Evolutionary conservation across 2,329 filamentous ascomycete species (phyloP).

Genomic region (Cadophora malorum): DNA sequence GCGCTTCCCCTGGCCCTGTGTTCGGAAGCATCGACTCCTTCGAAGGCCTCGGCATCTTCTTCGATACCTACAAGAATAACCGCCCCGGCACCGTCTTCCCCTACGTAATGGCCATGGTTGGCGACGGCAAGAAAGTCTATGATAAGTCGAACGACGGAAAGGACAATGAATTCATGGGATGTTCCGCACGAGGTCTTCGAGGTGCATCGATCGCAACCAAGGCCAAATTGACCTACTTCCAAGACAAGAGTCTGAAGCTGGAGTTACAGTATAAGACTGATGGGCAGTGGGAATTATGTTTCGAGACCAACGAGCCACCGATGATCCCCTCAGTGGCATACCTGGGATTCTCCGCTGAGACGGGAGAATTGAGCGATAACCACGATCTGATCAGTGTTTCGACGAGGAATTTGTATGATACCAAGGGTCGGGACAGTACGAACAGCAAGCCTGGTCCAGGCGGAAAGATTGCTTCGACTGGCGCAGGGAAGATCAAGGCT

Average conservation of each 20-base stretch:
- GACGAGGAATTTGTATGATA: conserved; percentile 87
- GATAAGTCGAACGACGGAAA: conserved; percentile 96
- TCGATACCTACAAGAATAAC: conserved; percentile 99
- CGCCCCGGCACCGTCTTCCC: conserved; percentile 94
- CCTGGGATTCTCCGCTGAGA: conserved; percentile 84
- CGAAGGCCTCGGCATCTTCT: conserved; percentile 88
- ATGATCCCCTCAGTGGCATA: conserved; percentile 81
- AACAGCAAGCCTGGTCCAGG: conserved; percentile 64
- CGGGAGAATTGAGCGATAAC: conserved; percentile 95
- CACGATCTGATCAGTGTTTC: conserved; percentile 92
- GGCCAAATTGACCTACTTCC: conserved; percentile 91
- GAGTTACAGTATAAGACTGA: conserved; percentile 95
- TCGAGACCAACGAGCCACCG: conserved; percentile 73
- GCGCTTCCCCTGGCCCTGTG: conserved; percentile 78
- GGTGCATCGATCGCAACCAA: conserved; percentile 82
- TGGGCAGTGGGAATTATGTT: conserved; percentile 88
- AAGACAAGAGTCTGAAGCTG: conserved; percentile 88
- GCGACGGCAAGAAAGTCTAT: conserved; percentile 87
- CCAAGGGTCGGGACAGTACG: conserved; percentile 49
- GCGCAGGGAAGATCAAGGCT: conserved; percentile 30
- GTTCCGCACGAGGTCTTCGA: conserved; percentile 90
- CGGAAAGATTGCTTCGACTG: conserved; percentile 34
- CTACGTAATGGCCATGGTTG: conserved; percentile 98
- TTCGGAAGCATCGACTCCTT: conserved; percentile 90
- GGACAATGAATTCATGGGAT: conserved; percentile 88